A percentile compares a stretch with the other conserved stretches of the same genome.
phyloP scores from a whole-genome alignment of 2,329 filamentous ascomycete species.

The Aspergillus sp. region DNA sequence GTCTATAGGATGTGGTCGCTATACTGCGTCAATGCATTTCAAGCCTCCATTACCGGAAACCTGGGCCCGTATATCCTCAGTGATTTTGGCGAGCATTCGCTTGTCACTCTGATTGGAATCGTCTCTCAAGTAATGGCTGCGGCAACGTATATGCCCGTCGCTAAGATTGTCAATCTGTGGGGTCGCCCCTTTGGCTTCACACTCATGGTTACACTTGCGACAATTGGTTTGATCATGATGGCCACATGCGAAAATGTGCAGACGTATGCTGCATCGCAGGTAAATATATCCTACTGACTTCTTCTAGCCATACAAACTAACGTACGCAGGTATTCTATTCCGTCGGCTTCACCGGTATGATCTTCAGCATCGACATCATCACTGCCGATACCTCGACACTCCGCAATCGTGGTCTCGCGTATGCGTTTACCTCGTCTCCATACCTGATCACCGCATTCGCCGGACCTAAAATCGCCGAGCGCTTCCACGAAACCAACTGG shows the following conservation, averaged over 20 bases:
- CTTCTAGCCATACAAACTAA: neutral
- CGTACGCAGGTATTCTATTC: constrained; percentile 59
- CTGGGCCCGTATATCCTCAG: constrained; percentile 56
- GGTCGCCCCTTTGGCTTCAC: constrained; percentile 63
- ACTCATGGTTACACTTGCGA: constrained; percentile 52
- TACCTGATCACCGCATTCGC: constrained; percentile 67
- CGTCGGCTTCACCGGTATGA: constrained; percentile 61
- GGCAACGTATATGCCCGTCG: constrained; percentile 62
- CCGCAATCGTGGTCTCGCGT: constrained; percentile 64
- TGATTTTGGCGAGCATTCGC: constrained; percentile 56
- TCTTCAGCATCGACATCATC: constrained; percentile 62
- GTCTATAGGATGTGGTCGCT: constrained; percentile 42
- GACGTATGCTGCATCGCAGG: constrained; percentile 64
- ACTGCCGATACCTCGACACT: constrained; percentile 66
- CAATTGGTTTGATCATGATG: constrained; percentile 62
- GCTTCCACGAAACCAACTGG: constrained; percentile 57
- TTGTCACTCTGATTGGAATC: constrained; percentile 58
- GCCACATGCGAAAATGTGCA: constrained; percentile 63
- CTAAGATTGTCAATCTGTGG: constrained; percentile 67
- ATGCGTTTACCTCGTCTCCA: constrained; percentile 64
- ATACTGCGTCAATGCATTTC: constrained; percentile 45
- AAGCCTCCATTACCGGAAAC: constrained; percentile 39
- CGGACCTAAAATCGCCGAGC: constrained; percentile 57
- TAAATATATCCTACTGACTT: constrained; percentile 9
- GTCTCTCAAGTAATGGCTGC: constrained; percentile 60